These are phyloP conservation scores for Priceomyces castillae DNA, from an alignment of 805 yeast genomes.

Conservation along the genomic window DNA sequence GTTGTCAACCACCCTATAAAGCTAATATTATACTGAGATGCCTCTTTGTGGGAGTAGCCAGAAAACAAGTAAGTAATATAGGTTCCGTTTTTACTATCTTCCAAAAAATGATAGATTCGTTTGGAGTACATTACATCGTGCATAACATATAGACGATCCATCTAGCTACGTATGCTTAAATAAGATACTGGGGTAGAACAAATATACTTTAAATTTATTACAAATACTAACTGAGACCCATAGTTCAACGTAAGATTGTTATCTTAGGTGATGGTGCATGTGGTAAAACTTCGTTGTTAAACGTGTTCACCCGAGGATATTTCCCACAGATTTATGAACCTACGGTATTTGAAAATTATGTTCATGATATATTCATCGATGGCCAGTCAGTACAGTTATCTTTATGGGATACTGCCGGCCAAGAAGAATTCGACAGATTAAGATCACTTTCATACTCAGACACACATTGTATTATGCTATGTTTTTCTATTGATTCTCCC, in stretches of 20 bases:
- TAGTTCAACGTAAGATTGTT: conserved; percentile 86
- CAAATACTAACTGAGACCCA: conserved; percentile 11
- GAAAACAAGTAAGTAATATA: conserved; percentile 37
- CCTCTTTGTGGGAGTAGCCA: conserved; percentile 43
- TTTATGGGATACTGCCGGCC: conserved; percentile 99
- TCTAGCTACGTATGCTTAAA: neutral
- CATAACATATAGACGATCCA: no score
- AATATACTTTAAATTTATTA: no score
- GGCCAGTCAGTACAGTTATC: conserved; percentile 90
- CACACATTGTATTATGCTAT: conserved; percentile 94
- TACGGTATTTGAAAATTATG: conserved; percentile 95
- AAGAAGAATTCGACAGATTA: conserved; percentile 94
- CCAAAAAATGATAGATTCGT: no score
- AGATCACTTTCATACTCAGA: conserved; percentile 91
- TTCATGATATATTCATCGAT: conserved; percentile 94
- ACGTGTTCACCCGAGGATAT: conserved; percentile 95
- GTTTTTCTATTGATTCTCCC: conserved; percentile 90
- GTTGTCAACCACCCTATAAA: neutral
- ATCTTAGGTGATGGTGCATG: conserved; percentile 98
- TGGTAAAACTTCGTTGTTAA: conserved; percentile 92
- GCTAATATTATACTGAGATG: conserved; percentile 21
- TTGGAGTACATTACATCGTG: no score
- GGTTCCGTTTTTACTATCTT: no score
- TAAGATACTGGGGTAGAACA: no score
- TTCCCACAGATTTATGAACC: conserved; percentile 99